A percentile compares a stretch with the other conserved stretches of the same genome.
Conservation (phyloP, 106 monocot species). For the Cymbidium sinense region DNA sequence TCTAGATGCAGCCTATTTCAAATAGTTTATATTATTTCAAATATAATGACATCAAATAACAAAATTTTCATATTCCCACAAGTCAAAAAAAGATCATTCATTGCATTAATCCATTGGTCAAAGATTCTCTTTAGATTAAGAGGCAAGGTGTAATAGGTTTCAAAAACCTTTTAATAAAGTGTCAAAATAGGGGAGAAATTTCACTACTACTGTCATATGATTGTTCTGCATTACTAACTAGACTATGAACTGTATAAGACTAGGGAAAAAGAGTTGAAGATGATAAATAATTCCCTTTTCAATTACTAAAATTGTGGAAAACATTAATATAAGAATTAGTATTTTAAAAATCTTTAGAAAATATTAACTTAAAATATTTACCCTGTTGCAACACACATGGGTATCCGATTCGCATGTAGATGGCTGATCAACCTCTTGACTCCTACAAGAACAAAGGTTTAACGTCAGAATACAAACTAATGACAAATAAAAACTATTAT, state of each 20-base stretch:
- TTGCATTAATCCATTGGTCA: too few relatives aligned
- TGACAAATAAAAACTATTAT: too few relatives aligned
- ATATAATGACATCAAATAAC: not conserved
- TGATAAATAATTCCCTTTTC: not conserved
- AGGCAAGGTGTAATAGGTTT: too few relatives aligned
- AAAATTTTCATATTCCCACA: not conserved
- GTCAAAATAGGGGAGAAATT: not conserved
- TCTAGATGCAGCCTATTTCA: too few relatives aligned
- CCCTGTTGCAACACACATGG: constrained; percentile 97
- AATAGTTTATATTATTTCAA: too few relatives aligned
- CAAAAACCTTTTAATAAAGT: not conserved
- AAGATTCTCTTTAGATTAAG: too few relatives aligned
- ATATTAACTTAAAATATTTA: constrained; percentile 11
- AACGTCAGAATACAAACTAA: not conserved
- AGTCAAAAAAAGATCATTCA: too few relatives aligned
- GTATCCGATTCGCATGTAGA: constrained; percentile 74
- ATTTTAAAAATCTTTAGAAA: not conserved
- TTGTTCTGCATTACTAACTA: not conserved
- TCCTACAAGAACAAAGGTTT: constrained; percentile 34
- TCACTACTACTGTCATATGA: not conserved
- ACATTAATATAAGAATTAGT: not conserved
- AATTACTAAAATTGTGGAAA: not conserved
- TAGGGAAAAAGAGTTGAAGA: too few relatives aligned
- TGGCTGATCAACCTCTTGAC: constrained; percentile 57
- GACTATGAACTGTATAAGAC: not conserved